Evolutionary conservation across 768 basidiomycete genomes (phyloP).

Genomic region (Daedaleopsis nitida): DNA sequence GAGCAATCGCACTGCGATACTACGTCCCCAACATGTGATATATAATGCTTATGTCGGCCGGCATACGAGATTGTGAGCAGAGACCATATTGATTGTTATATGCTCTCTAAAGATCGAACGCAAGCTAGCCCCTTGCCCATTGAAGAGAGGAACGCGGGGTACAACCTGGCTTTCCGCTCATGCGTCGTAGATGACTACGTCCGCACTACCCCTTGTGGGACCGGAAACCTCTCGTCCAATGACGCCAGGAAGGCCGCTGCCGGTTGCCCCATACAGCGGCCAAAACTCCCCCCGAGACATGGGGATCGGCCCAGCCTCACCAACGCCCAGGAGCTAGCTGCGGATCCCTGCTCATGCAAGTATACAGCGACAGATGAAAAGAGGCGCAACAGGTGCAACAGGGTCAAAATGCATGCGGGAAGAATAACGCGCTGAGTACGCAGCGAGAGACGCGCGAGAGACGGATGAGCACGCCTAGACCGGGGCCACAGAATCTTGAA

Average conservation of each 20-base stretch:
- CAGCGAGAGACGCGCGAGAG: too few species aligned
- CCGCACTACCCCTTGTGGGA: slow-evolving; percentile 17
- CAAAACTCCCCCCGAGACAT: slow-evolving; percentile 19
- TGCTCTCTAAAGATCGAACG: not conserved
- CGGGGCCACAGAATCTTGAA: too few species aligned
- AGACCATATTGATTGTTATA: too few species aligned
- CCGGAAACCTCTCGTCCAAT: slow-evolving; percentile 1
- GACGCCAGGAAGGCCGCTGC: slow-evolving; percentile 16
- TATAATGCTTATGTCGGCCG: not conserved
- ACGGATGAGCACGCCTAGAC: too few species aligned
- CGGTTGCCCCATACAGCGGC: slow-evolving; percentile 17
- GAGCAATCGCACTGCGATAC: too few species aligned
- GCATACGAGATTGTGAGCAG: not conserved
- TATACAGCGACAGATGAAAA: not conserved
- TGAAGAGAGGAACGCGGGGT: slow-evolving; percentile 19
- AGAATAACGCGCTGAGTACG: too few species aligned
- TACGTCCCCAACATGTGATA: too few species aligned
- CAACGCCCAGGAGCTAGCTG: slow-evolving; percentile 15
- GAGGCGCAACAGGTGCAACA: not conserved
- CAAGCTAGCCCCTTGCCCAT: slow-evolving; percentile 13
- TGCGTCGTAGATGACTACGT: slow-evolving; percentile 21
- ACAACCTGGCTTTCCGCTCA: slow-evolving; percentile 16
- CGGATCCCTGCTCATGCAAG: not conserved
- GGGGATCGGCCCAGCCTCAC: slow-evolving; percentile 10
- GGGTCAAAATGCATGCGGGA: not conserved